phyloP scores from a whole-genome alignment of 2,329 filamentous ascomycete species.

The Neospermospora avenae region DNA sequence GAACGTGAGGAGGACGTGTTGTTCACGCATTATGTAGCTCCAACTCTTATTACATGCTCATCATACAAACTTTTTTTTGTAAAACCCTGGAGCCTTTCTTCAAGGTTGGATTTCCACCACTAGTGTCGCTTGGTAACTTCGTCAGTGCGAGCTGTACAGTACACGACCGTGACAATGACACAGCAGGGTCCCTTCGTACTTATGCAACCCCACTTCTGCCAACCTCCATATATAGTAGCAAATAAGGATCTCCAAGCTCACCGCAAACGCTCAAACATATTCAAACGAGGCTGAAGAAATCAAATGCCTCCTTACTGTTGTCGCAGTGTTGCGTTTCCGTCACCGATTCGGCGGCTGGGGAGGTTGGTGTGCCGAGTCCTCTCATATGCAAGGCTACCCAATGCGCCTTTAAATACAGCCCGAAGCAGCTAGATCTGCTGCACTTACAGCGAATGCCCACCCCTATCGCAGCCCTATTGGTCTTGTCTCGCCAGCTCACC shows the following conservation, averaged over 20 bases:
- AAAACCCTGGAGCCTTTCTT: too few species aligned
- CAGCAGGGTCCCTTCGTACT: too few species aligned
- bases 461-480: constrained; percentile 7
- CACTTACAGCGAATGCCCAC: constrained; percentile 5
- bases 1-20: too few species aligned
- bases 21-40: too few species aligned
- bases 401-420: constrained; percentile 5
- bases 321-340: constrained; percentile 1
- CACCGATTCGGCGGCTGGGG: background rate
- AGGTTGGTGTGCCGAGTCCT: constrained; percentile 5
- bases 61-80: too few species aligned
- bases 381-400: constrained; percentile 20
- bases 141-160: too few species aligned
- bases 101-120: too few species aligned
- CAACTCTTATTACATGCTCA: too few species aligned
- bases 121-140: too few species aligned
- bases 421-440: constrained; percentile 11
- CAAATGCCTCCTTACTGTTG: background rate
- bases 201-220: background rate
- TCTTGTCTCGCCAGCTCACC: constrained; percentile 13
- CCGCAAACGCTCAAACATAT: background rate
- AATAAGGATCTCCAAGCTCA: background rate
- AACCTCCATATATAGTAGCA: background rate
- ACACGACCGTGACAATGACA: too few species aligned
- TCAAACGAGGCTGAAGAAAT: constrained; percentile 1